phyloP scores from a whole-genome alignment of 176 grass and related monocot genomes.

The Leersia perrieri region DNA sequence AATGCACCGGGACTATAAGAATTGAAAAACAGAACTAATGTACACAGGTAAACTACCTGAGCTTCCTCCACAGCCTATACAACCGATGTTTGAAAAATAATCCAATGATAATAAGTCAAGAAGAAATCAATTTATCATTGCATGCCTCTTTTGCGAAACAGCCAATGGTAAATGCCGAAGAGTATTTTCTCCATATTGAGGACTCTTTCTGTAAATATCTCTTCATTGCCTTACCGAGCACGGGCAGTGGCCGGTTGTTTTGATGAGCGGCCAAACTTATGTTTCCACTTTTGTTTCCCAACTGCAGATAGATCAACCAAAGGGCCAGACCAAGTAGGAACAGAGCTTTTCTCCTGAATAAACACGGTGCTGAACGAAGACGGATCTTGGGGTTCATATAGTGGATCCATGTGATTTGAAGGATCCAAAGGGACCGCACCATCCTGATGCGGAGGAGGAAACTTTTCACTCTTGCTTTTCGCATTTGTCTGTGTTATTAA shows the following conservation, averaged over 20 bases:
- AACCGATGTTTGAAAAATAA: constrained; percentile 43
- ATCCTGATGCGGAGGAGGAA: constrained; percentile 84
- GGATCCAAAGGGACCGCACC: constrained; percentile 62
- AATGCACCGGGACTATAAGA: constrained; percentile 40
- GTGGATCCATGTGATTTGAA: constrained; percentile 64
- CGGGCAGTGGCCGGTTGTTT: constrained; percentile 68
- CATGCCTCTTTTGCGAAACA: constrained; percentile 25
- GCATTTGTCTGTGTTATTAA: constrained; percentile 59
- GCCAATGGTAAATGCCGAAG: background rate
- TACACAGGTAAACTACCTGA: constrained; percentile 61
- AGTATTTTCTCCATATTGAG: constrained; percentile 22
- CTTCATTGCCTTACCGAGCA: constrained; percentile 44
- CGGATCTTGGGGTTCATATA: constrained; percentile 63
- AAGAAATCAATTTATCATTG: constrained; percentile 38
- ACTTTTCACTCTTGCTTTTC: constrained; percentile 91
- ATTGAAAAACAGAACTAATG: constrained; percentile 57
- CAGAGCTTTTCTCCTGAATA: constrained; percentile 56
- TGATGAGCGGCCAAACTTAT: constrained; percentile 58
- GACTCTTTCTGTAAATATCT: constrained; percentile 34
- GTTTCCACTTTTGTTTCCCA: constrained; percentile 55
- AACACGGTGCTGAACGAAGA: constrained; percentile 85
- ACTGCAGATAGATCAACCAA: constrained; percentile 61
- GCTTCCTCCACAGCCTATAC: constrained; percentile 53
- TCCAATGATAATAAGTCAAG: constrained; percentile 51
- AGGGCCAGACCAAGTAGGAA: constrained; percentile 71